phyloP scores from a whole-genome alignment of 495 filamentous ascomycete species.

The Aspergillus cavernicola region DNA sequence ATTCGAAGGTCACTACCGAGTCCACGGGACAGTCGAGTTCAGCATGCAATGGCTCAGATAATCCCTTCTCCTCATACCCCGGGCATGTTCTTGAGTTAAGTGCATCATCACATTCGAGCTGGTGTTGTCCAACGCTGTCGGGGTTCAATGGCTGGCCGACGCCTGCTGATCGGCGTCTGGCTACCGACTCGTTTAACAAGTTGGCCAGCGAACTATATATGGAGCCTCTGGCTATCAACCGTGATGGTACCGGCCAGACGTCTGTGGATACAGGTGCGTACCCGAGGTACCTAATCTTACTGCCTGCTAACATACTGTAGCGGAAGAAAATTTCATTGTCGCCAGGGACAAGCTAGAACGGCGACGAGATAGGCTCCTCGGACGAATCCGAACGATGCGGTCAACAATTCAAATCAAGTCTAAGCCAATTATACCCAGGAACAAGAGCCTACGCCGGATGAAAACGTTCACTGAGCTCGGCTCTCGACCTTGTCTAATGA shows the following conservation, averaged over 20 bases:
- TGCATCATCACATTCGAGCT: conserved; percentile 10
- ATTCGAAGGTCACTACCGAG: neutral
- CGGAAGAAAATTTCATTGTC: neutral
- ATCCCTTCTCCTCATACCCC: conserved; percentile 5
- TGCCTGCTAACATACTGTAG: neutral
- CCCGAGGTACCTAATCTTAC: neutral
- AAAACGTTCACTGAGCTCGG: conserved; percentile 35
- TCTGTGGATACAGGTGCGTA: neutral
- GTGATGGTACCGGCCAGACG: conserved; percentile 2
- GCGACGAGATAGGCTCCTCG: conserved; percentile 23
- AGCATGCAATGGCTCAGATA: conserved; percentile 8
- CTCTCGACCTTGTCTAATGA: conserved; percentile 40
- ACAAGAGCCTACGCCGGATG: conserved; percentile 48
- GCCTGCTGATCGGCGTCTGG: conserved; percentile 19
- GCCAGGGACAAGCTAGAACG: conserved; percentile 2
- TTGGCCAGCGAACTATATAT: conserved; percentile 23
- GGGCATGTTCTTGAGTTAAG: conserved; percentile 1
- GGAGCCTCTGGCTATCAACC: conserved; percentile 9
- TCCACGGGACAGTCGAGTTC: conserved; percentile 16
- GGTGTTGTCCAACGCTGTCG: neutral
- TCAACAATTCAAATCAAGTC: conserved; percentile 31
- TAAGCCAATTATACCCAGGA: conserved; percentile 41
- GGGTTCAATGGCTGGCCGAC: conserved; percentile 16
- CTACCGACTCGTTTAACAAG: conserved; percentile 26
- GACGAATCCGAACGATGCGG: conserved; percentile 32